A percentile compares a stretch with the other conserved stretches of the same genome.
Conservation (phyloP, 2,329 filamentous ascomycete species). For the Nigrospora sphaerica region DNA sequence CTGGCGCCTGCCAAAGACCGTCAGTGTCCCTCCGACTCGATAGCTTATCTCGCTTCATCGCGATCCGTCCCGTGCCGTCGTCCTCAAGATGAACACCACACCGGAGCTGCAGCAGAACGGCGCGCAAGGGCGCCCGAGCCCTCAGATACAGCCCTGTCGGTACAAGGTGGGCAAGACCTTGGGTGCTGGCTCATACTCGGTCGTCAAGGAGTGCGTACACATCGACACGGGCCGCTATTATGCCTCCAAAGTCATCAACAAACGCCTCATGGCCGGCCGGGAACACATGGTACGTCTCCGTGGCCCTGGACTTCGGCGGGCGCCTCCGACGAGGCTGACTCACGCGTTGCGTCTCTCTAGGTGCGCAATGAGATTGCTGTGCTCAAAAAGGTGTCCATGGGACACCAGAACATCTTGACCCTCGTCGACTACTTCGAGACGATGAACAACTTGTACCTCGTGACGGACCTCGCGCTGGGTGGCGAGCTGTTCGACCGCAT, state of each 20-base stretch:
- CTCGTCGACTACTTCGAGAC: constrained; percentile 99
- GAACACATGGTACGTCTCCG: constrained; percentile 80
- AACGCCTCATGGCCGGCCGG: constrained; percentile 90
- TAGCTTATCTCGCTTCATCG: no score
- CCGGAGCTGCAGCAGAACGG: constrained; percentile 16
- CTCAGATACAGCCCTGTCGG: constrained; percentile 85
- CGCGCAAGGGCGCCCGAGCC: constrained; percentile 24
- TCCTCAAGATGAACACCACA: constrained; percentile 14
- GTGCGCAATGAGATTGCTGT: constrained; percentile 97
- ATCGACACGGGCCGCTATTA: constrained; percentile 97
- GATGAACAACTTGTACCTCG: constrained; percentile 98
- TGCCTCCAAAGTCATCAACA: constrained; percentile 99
- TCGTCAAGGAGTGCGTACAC: constrained; percentile 98
- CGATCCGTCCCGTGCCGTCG: no score
- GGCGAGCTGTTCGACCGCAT: constrained; percentile 98
- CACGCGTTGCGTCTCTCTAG: constrained; percentile 32
- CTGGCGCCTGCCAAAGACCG: no score
- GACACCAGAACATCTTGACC: constrained; percentile 95
- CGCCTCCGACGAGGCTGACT: no score
- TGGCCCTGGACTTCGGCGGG: background rate
- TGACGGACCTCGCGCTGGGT: constrained; percentile 91
- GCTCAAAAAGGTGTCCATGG: constrained; percentile 96
- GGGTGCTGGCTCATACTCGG: constrained; percentile 93
- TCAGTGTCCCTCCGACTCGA: no score
- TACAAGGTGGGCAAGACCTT: constrained; percentile 99